These are phyloP conservation scores for Bryoglossum gracile DNA, from an alignment of 495 filamentous ascomycete genomes.

Conservation along the genomic window DNA sequence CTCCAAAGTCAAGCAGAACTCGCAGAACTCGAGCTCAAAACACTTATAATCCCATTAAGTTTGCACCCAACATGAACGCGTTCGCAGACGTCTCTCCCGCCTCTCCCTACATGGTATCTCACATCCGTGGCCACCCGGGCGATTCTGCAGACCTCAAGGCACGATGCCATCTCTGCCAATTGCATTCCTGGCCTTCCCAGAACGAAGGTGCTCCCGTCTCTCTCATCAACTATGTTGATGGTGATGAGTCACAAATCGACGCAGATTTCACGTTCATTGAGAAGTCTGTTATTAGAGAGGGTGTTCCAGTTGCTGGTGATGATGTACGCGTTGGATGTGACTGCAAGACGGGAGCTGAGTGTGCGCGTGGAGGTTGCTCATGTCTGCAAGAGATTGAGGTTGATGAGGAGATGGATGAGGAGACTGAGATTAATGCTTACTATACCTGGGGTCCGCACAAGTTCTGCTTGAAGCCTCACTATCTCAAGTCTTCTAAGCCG, in stretches of 20 bases:
- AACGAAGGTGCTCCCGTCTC: constrained; percentile 25
- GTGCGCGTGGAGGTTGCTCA: constrained; percentile 40
- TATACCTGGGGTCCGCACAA: constrained; percentile 30
- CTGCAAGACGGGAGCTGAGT: constrained; percentile 39
- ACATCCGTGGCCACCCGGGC: too few relatives aligned
- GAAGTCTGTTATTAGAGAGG: constrained; percentile 33
- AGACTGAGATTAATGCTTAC: constrained; percentile 23
- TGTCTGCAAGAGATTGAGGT: constrained; percentile 47
- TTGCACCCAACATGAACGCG: too few relatives aligned
- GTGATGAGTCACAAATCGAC: constrained; percentile 36
- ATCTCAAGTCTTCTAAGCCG: constrained; percentile 40
- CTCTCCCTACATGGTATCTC: too few relatives aligned
- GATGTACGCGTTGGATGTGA: constrained; percentile 50
- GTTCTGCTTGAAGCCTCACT: constrained; percentile 39
- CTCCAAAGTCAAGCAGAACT: too few relatives aligned
- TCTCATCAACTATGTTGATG: constrained; percentile 38
- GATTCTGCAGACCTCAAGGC: too few relatives aligned
- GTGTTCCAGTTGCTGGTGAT: constrained; percentile 37
- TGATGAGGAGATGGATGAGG: neutral
- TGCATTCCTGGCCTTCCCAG: constrained; percentile 38
- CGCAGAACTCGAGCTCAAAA: too few relatives aligned
- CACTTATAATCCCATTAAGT: too few relatives aligned
- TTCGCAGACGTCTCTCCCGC: too few relatives aligned
- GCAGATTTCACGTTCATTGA: constrained; percentile 49
- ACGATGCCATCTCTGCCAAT: constrained; percentile 45